Percentiles rank a stretch among this genome's conserved stretches.
Conservation (phyloP, 2,329 filamentous ascomycete species). For the Rhynchosporium graminicola region DNA sequence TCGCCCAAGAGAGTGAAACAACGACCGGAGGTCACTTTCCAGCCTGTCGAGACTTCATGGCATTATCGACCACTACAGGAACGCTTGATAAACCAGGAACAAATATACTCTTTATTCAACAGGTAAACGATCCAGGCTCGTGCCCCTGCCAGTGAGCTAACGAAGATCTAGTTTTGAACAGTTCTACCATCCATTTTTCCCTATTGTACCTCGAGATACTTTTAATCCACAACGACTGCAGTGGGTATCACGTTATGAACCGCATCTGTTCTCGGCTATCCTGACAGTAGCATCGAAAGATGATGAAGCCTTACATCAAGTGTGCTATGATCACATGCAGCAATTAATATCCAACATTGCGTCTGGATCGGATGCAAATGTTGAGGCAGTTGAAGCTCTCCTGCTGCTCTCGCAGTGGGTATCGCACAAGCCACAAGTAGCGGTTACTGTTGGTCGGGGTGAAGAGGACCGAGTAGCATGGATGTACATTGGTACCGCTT, state of each 20-base stretch:
- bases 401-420: constrained; percentile 72
- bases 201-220: constrained; percentile 58
- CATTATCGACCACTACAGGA: constrained; percentile 37
- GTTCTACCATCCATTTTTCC: constrained; percentile 68
- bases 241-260: constrained; percentile 57
- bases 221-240: constrained; percentile 54
- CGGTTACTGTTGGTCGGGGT: constrained; percentile 59
- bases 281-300: constrained; percentile 73
- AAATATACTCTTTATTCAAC: constrained; percentile 35
- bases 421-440: constrained; percentile 37
- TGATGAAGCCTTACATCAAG: constrained; percentile 62
- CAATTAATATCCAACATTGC: constrained; percentile 66
- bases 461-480: constrained; percentile 75
- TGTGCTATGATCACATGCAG: constrained; percentile 71
- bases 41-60: constrained; percentile 31
- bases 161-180: constrained; percentile 32
- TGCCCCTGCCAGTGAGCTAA: neutral
- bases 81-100: constrained; percentile 33
- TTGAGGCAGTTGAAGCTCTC: constrained; percentile 71
- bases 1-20: constrained; percentile 18
- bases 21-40: constrained; percentile 20
- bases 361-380: constrained; percentile 65
- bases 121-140: constrained; percentile 25
- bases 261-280: constrained; percentile 68
- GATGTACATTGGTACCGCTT: constrained; percentile 74